phyloP scores from a whole-genome alignment of 495 filamentous ascomycete species.

The Lasiosphaeriaceae sp. region DNA sequence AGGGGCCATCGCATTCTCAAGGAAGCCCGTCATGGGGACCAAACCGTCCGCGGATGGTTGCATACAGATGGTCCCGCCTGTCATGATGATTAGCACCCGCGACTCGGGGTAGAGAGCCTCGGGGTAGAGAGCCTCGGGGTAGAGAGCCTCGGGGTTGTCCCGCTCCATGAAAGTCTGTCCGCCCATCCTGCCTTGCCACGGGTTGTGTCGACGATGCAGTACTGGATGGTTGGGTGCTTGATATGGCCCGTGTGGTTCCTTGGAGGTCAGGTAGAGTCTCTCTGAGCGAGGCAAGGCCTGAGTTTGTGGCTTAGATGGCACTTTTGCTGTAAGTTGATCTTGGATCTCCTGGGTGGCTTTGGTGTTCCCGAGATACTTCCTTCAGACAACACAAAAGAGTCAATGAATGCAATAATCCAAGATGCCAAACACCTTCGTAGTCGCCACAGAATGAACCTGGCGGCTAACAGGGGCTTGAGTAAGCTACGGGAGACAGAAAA shows the following conservation, averaged over 20 bases:
- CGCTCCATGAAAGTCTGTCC: slow-evolving; percentile 21
- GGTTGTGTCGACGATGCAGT: not conserved
- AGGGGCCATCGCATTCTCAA: slow-evolving; percentile 76
- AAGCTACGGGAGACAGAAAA: slow-evolving; percentile 6
- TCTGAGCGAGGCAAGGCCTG: too few relatives aligned
- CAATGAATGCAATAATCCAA: not conserved
- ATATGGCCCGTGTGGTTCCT: not conserved
- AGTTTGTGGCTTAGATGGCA: too few relatives aligned
- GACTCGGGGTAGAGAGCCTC: slow-evolving; percentile 70
- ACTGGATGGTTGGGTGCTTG: not conserved
- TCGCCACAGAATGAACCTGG: not conserved
- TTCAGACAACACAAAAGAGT: not conserved
- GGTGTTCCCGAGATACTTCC: too few relatives aligned
- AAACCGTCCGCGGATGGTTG: slow-evolving; percentile 61
- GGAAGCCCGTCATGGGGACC: slow-evolving; percentile 73
- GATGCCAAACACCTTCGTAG: not conserved
- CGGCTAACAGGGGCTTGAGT: not conserved
- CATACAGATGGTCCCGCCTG: slow-evolving; percentile 97
- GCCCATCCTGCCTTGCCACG: slow-evolving; percentile 20
- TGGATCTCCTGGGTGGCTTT: too few relatives aligned
- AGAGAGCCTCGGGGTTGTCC: slow-evolving; percentile 23
- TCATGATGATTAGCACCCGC: slow-evolving; percentile 85
- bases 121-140: too few relatives aligned
- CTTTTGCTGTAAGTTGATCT: too few relatives aligned
- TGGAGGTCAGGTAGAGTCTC: not conserved